Evolutionary conservation across 768 basidiomycete species (phyloP).

Genomic region (Auriculariales sp.): DNA sequence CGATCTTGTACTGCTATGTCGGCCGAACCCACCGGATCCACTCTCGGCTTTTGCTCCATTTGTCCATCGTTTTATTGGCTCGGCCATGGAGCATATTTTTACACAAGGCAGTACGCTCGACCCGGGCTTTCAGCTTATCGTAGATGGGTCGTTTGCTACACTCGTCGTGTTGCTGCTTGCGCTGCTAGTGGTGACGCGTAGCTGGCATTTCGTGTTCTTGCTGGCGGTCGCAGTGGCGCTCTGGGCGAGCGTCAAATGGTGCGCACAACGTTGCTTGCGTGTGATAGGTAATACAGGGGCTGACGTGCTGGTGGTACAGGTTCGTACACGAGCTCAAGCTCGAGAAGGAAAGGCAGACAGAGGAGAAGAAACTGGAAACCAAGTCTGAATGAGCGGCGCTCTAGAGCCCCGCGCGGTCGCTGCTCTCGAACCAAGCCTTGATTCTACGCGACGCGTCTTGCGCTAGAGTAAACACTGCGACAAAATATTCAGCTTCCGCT

Average conservation of each 20-base stretch:
- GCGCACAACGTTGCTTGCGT: constrained; percentile 10
- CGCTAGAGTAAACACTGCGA: constrained; percentile 29
- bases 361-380: constrained; percentile 9
- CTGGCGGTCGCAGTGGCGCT: constrained; percentile 50
- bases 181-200: constrained; percentile 52
- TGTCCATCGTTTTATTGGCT: neutral
- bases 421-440: constrained; percentile 76
- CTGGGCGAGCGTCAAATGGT: constrained; percentile 79
- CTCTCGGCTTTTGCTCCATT: neutral
- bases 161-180: constrained; percentile 45
- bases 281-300: neutral
- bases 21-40: neutral
- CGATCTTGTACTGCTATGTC: neutral
- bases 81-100: constrained; percentile 24
- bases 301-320: constrained; percentile 22
- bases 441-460: constrained; percentile 67
- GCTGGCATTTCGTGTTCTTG: constrained; percentile 50
- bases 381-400: constrained; percentile 15
- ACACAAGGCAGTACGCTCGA: constrained; percentile 65
- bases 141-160: constrained; percentile 44
- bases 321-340: constrained; percentile 49
- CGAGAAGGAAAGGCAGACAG: constrained; percentile 13
- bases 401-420: constrained; percentile 18
- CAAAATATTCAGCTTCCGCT: neutral
- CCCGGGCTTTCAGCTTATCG: constrained; percentile 46